Evolutionary conservation across 768 basidiomycete genomes (phyloP).

Genomic region (Podaxis carcinomalis): DNA sequence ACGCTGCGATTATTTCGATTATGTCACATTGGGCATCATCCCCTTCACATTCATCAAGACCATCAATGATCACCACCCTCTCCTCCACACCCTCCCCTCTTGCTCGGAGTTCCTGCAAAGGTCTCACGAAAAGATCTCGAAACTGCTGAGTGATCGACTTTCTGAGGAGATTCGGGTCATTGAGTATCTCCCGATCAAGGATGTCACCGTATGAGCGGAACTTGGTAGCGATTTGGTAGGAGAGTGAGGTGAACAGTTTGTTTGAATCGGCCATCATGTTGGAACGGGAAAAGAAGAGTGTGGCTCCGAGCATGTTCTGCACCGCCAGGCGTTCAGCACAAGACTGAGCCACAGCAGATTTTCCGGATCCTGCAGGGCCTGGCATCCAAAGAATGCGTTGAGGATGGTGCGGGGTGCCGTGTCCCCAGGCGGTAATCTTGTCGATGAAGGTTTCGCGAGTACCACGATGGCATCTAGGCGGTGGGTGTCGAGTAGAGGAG

Average conservation of each 20-base stretch:
- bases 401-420: background rate
- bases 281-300: slow-evolving; percentile 1
- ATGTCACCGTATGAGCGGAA: background rate
- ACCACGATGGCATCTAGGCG: background rate
- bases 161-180: background rate
- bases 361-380: slow-evolving; percentile 1
- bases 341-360: background rate
- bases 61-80: slow-evolving; percentile 9
- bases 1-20: background rate
- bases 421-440: background rate
- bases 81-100: background rate
- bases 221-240: background rate
- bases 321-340: background rate
- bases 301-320: background rate
- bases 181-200: background rate
- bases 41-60: slow-evolving; percentile 12
- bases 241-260: background rate
- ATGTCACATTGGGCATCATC: background rate
- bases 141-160: background rate
- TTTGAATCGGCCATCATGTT: background rate
- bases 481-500: background rate
- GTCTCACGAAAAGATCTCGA: background rate
- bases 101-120: background rate
- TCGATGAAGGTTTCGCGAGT: background rate
- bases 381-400: background rate